A percentile compares a stretch with the other conserved stretches of the same genome.
These are phyloP conservation scores for Phyllosticta citriasiana DNA, from an alignment of 2,329 filamentous ascomycete genomes.

Conservation along the genomic window DNA sequence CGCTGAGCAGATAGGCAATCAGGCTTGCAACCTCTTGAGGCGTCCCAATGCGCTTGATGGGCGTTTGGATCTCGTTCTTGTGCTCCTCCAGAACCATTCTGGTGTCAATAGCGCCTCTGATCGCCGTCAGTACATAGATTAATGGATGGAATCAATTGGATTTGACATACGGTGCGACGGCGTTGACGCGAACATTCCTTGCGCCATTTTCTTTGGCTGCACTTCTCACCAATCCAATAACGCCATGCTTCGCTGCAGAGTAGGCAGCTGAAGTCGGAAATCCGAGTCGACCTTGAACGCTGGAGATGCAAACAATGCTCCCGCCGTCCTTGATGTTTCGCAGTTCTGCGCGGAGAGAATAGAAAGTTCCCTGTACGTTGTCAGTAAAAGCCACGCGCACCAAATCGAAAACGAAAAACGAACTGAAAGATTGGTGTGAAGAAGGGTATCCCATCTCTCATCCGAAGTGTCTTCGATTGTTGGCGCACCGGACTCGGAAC, in stretches of 20 bases:
- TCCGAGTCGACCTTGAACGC: constrained; percentile 39
- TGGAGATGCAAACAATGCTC: constrained; percentile 31
- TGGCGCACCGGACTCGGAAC: constrained; percentile 25
- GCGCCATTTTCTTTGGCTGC: constrained; percentile 28
- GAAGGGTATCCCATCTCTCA: constrained; percentile 25
- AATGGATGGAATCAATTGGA: not conserved
- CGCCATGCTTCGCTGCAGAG: constrained; percentile 12
- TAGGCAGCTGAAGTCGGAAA: constrained; percentile 17
- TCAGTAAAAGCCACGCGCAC: constrained; percentile 9
- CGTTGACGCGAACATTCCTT: constrained; percentile 28
- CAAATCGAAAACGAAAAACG: not conserved
- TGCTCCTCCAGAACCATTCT: constrained; percentile 14
- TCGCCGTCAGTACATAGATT: not conserved
- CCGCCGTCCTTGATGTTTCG: constrained; percentile 25
- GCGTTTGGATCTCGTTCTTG: not conserved
- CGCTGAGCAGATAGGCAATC: constrained; percentile 33
- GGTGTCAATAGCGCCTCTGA: constrained; percentile 16
- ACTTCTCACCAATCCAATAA: constrained; percentile 22
- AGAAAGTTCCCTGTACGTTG: not conserved
- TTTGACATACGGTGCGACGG: constrained; percentile 30
- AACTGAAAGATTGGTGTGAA: constrained; percentile 25
- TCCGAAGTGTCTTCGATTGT: constrained; percentile 22
- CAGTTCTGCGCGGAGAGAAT: constrained; percentile 19
- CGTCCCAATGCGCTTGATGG: constrained; percentile 10
- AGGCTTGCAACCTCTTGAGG: constrained; percentile 26